Base-by-base conservation (phyloP, 306 rosid genomes). In the Vicia faba region DNA sequence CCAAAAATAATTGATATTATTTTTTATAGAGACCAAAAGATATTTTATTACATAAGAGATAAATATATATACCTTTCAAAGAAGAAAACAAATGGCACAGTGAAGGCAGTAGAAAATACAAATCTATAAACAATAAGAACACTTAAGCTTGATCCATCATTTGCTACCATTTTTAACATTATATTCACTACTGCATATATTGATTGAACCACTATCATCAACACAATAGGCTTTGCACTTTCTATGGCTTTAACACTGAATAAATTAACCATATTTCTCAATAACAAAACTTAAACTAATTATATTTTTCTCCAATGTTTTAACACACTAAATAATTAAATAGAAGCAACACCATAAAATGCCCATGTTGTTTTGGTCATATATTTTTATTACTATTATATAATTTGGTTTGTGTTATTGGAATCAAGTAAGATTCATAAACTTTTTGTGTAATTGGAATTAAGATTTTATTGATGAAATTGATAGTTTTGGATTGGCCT, bases 51-150 rank as follows among this genome's bases (percentile, higher is more conserved):
- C 4, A 41, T 41, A 12, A 40, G 13, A 40, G 15, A 40, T 4
- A n/a, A n/a, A 3, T 11, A 46, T 12, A 33, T 33, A 7, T 46
- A 51, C 95, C 89, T 85, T 75, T 84, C 88, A 11, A 87, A 0
- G 64, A 85, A 20, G 49, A 80, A 55, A 54, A 88, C 83, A 20
- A 87, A 14, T 0, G 91, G 95, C 62, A 79, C 49, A 48, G 78
- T 70, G 72, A 85, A 77, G 11, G 72, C 75, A 0, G 89, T 54
- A 1, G 85, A 85, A 20, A 90, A 85, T 5, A 72, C 0, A 50
- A 82, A 78, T 4, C 95, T 79, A 68, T 85, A 90, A 38, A 91
- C 91, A 45, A 84, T 60, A 16, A 80, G 62, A 8, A 89, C 40
- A 78, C 38, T 80, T 36, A 77, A 10, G 53, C 68, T 82, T 80